phyloP scores from a whole-genome alignment of 2,329 filamentous ascomycete genomes.

The Pseudogymnoascus sp. region DNA sequence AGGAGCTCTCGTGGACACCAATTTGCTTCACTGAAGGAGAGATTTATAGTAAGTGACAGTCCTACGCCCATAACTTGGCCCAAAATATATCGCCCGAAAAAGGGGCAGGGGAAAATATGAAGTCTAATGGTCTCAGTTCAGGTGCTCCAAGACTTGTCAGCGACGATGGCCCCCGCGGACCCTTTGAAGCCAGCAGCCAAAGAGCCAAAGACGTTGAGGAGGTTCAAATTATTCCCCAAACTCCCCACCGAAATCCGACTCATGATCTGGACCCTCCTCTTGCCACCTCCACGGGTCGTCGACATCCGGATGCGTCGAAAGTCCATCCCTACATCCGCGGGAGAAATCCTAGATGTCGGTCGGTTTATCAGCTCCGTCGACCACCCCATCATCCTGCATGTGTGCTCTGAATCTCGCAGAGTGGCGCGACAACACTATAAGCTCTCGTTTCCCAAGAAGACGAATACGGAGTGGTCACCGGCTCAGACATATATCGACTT shows the following conservation, averaged over 20 bases:
- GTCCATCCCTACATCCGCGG: neutral
- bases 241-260: constrained; percentile 18
- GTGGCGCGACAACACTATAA: neutral
- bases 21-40: neutral
- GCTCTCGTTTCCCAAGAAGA: neutral
- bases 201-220: neutral
- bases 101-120: neutral
- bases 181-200: neutral
- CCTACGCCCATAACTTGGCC: neutral
- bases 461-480: neutral
- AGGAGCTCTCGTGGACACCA: neutral
- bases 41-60: neutral
- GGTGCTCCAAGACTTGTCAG: neutral
- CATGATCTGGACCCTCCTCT: constrained; percentile 37
- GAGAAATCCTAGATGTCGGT: neutral
- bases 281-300: constrained; percentile 39
- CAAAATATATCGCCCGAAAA: neutral
- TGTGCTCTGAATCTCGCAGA: neutral
- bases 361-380: neutral
- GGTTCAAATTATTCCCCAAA: constrained; percentile 13
- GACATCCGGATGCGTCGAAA: neutral
- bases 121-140: neutral
- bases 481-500: neutral
- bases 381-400: neutral
- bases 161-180: neutral